Evolutionary conservation across 768 basidiomycete genomes (phyloP).

Genomic region (Mycena chlorophos): DNA sequence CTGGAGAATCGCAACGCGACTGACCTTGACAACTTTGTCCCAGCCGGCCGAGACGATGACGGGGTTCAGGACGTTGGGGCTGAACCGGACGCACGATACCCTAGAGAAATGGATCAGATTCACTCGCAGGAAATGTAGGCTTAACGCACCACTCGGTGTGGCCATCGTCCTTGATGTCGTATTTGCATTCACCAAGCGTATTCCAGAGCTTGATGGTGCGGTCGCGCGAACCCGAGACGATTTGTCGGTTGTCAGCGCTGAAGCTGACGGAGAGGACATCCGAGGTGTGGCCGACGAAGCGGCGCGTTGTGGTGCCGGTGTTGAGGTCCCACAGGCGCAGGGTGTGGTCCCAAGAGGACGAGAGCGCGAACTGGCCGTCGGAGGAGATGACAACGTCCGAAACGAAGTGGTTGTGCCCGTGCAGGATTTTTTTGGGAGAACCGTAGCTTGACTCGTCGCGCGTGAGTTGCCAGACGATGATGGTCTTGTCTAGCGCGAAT

Average conservation of each 20-base stretch:
- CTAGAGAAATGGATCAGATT: slow-evolving; percentile 38
- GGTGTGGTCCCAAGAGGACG: slow-evolving; percentile 99
- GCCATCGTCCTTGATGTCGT: slow-evolving; percentile 98
- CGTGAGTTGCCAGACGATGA: slow-evolving; percentile 99
- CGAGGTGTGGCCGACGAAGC: slow-evolving; percentile 96
- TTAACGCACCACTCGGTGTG: slow-evolving; percentile 84
- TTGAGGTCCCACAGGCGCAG: slow-evolving; percentile 99
- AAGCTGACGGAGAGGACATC: slow-evolving; percentile 99
- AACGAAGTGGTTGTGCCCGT: slow-evolving; percentile 99
- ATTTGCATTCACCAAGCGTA: slow-evolving; percentile 99
- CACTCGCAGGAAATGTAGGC: slow-evolving; percentile 2
- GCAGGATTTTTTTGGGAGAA: slow-evolving; percentile 94
- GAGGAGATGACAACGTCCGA: slow-evolving; percentile 99
- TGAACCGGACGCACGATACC: slow-evolving; percentile 99
- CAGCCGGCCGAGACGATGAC: slow-evolving; percentile 99
- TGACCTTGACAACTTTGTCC: slow-evolving; percentile 99
- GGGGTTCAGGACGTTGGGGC: slow-evolving; percentile 94
- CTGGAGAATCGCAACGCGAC: slow-evolving; percentile 28
- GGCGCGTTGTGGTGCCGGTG: slow-evolving; percentile 92
- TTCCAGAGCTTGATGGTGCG: slow-evolving; percentile 99
- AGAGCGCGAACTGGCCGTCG: slow-evolving; percentile 98
- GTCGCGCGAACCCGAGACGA: slow-evolving; percentile 98
- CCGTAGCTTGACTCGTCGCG: slow-evolving; percentile 90
- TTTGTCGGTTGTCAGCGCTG: slow-evolving; percentile 99
- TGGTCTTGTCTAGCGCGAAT: slow-evolving; percentile 84